Conservation (phyloP, 352 stramenopile species). For the Phytophthora boehmeriae region DNA sequence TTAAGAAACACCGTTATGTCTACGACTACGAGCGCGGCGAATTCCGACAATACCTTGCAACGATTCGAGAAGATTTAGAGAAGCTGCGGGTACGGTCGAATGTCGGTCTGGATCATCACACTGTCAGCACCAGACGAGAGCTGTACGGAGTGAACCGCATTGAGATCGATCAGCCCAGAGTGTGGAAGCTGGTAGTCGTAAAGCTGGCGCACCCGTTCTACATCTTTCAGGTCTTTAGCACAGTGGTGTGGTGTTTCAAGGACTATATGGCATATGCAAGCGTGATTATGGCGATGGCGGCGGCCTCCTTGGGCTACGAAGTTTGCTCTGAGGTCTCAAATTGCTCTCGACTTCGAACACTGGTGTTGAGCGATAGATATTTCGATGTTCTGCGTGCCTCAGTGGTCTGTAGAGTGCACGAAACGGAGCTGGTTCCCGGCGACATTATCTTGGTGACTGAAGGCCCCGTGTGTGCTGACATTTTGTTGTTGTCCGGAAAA, state of each 20-base stretch:
- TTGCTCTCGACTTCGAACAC: conserved; percentile 40
- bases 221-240: conserved; percentile 65
- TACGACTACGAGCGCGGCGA: conserved; percentile 51
- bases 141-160: conserved; percentile 62
- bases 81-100: conserved; percentile 31
- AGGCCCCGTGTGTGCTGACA: conserved; percentile 45
- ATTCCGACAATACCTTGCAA: conserved; percentile 63
- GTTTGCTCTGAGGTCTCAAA: conserved; percentile 56
- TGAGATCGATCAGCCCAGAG: conserved; percentile 41
- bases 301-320: conserved; percentile 52
- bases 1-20: conserved; percentile 76
- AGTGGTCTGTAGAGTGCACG: conserved; percentile 19
- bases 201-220: conserved; percentile 67
- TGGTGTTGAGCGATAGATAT: conserved; percentile 42
- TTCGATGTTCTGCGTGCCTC: conserved; percentile 37
- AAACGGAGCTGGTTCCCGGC: conserved; percentile 52
- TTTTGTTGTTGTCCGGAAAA: conserved; percentile 50
- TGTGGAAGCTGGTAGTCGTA: conserved; percentile 51
- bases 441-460: conserved; percentile 51
- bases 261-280: conserved; percentile 55
- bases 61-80: conserved; percentile 41
- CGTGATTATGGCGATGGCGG: conserved; percentile 51
- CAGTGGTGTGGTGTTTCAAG: conserved; percentile 53
- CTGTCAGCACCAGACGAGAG: conserved; percentile 24
- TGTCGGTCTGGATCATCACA: conserved; percentile 25